Conservation (phyloP, 148 eudicot genomes). For the Vaccinium darrowii region DNA sequence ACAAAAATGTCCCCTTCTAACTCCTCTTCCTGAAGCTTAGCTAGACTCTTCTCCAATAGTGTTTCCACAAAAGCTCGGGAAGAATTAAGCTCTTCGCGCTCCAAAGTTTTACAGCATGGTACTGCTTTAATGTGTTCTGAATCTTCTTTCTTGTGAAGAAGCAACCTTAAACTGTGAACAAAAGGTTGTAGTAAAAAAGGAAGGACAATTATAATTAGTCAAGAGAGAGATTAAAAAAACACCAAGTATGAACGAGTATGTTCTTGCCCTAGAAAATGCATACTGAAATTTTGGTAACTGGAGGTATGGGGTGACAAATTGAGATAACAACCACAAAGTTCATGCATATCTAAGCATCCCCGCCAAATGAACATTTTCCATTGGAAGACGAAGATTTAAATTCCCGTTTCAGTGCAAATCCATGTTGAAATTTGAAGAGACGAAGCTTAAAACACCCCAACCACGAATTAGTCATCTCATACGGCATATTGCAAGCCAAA, state of each 20-base stretch:
- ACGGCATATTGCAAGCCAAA: slow-evolving; percentile 8
- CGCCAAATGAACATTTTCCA: neutral
- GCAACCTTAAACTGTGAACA: slow-evolving; percentile 74
- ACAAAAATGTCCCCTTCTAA: slow-evolving; percentile 50
- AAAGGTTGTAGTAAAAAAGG: neutral
- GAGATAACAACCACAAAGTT: neutral
- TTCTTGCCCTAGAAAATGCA: neutral
- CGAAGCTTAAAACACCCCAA: slow-evolving; percentile 3
- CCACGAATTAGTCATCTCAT: neutral
- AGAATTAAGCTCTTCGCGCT: slow-evolving; percentile 44
- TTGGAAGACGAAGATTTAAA: neutral
- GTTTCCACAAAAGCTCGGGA: slow-evolving; percentile 65
- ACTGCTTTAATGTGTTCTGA: slow-evolving; percentile 45
- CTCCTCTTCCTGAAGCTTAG: slow-evolving; percentile 72
- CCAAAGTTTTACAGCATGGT: slow-evolving; percentile 36
- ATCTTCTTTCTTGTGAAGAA: slow-evolving; percentile 72
- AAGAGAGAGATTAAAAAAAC: neutral
- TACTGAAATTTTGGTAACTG: neutral
- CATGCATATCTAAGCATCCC: neutral
- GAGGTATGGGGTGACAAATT: neutral
- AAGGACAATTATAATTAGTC: neutral
- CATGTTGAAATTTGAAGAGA: neutral
- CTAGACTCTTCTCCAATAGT: slow-evolving; percentile 68
- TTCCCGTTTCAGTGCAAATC: neutral
- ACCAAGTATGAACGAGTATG: neutral